phyloP scores from a whole-genome alignment of 2,329 filamentous ascomycete species.

The Fusarium keratoplasticum region DNA sequence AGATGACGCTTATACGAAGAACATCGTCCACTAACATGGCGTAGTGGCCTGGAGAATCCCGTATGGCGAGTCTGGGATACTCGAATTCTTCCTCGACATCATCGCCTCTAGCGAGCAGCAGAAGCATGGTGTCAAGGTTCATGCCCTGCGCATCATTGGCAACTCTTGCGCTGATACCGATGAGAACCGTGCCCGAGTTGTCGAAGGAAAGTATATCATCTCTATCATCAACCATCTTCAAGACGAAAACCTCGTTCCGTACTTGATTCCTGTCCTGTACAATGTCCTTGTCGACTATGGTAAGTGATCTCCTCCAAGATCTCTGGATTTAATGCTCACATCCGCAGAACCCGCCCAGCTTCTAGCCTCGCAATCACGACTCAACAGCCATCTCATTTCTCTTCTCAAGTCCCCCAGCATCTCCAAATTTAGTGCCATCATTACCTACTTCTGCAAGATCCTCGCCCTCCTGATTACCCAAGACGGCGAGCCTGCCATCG shows the following conservation, averaged over 20 bases:
- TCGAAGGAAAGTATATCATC: conserved; percentile 60
- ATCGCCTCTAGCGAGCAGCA: conserved; percentile 53
- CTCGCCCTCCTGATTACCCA: conserved; percentile 65
- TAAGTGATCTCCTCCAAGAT: conserved; percentile 44
- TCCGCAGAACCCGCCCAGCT: conserved; percentile 66
- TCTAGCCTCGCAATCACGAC: conserved; percentile 63
- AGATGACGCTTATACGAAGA: conserved; percentile 36
- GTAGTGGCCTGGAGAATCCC: conserved; percentile 68
- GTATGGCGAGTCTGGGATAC: conserved; percentile 67
- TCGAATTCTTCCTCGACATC: conserved; percentile 66
- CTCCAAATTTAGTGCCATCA: conserved; percentile 54
- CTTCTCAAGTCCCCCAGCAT: conserved; percentile 61
- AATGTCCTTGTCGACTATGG: conserved; percentile 74
- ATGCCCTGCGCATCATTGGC: conserved; percentile 68
- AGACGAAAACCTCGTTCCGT: conserved; percentile 61
- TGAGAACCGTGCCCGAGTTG: conserved; percentile 68
- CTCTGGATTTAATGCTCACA: not conserved
- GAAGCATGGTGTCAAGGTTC: conserved; percentile 60
- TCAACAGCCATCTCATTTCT: conserved; percentile 62
- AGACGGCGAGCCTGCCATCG: conserved; percentile 59
- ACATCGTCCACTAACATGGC: not conserved
- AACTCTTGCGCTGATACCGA: conserved; percentile 74
- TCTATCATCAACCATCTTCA: conserved; percentile 61
- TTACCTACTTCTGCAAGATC: conserved; percentile 68
- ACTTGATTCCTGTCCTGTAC: conserved; percentile 69